Conservation (phyloP, 202 grass and related monocot species). For the Tripidium arundinaceum region DNA sequence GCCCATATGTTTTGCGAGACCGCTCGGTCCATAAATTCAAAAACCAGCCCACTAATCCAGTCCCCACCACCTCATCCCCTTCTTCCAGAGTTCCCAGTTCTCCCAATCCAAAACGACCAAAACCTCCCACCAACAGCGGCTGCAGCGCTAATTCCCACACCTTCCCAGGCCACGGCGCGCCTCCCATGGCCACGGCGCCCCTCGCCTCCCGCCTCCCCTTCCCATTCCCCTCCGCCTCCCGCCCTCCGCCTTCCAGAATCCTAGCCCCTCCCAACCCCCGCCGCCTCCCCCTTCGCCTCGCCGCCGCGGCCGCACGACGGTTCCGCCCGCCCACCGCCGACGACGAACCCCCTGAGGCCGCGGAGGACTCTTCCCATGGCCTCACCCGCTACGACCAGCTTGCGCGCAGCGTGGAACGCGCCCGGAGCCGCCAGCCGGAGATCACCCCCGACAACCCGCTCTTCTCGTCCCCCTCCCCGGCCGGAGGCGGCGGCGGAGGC, state of each 20-base stretch:
- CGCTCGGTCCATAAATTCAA: neutral
- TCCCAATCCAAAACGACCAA: conserved; percentile 43
- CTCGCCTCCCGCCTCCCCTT: conserved; percentile 34
- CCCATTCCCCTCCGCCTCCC: conserved; percentile 33
- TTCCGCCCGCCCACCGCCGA: conserved; percentile 60
- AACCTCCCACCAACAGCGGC: neutral
- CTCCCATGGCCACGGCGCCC: conserved; percentile 40
- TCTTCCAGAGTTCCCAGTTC: neutral
- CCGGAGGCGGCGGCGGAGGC: neutral
- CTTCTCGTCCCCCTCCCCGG: conserved; percentile 45
- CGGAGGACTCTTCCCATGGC: conserved; percentile 81
- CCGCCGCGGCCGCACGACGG: conserved; percentile 24
- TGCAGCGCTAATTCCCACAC: too few species aligned
- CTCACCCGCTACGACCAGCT: conserved; percentile 66
- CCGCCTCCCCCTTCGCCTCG: conserved; percentile 11
- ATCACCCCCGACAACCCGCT: conserved; percentile 51
- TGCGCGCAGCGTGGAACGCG: conserved; percentile 57
- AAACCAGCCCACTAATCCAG: neutral
- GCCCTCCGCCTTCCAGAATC: conserved; percentile 12
- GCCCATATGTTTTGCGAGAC: neutral
- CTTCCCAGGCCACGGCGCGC: neutral
- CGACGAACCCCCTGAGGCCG: conserved; percentile 73
- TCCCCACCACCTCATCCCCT: conserved; percentile 9
- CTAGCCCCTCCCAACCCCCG: neutral
- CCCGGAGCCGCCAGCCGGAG: conserved; percentile 44